Percentiles rank a stretch among this genome's conserved stretches.
Evolutionary conservation across 805 yeast species (phyloP).

Genomic region (Saccharomycopsis sp.): DNA sequence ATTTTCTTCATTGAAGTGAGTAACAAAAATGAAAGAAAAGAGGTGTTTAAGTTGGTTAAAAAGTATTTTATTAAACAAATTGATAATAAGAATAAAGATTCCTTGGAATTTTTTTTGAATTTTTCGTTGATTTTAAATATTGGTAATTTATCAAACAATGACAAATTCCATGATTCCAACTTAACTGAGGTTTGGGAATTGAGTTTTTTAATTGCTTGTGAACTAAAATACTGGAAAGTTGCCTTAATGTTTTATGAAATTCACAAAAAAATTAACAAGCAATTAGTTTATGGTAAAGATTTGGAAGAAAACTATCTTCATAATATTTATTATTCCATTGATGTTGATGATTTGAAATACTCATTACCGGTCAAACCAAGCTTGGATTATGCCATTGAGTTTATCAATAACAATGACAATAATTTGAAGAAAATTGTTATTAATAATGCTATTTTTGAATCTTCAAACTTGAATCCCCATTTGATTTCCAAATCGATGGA

Average conservation of each 20-base stretch:
- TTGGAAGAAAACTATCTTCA: conserved; percentile 16
- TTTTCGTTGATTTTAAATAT: conserved; percentile 29
- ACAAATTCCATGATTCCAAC: conserved; percentile 24
- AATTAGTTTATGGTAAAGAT: neutral
- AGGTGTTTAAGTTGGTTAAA: conserved; percentile 22
- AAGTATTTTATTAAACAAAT: conserved; percentile 12
- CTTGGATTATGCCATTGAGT: conserved; percentile 38
- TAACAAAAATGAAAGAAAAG: too few relatives aligned
- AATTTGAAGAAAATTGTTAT: conserved; percentile 38
- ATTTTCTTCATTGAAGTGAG: conserved; percentile 12
- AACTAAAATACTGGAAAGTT: conserved; percentile 29
- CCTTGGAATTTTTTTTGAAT: conserved; percentile 23
- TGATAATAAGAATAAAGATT: conserved; percentile 9
- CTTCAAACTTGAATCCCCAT: too few relatives aligned
- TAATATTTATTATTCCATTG: conserved; percentile 39
- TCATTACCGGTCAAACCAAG: conserved; percentile 57
- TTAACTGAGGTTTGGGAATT: too few relatives aligned
- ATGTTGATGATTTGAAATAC: conserved; percentile 50
- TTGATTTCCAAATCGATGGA: too few relatives aligned
- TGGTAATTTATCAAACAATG: conserved; percentile 25
- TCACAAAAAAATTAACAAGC: conserved; percentile 24
- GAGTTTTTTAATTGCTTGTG: conserved; percentile 26
- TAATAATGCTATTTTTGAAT: conserved; percentile 47
- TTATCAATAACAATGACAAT: conserved; percentile 27
- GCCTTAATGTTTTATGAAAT: conserved; percentile 38